Evolutionary conservation across 129 eudicot species (phyloP), one percentile per base, ranked within the genome.

Genomic region (Smallanthus sonchifolius): DNA sequence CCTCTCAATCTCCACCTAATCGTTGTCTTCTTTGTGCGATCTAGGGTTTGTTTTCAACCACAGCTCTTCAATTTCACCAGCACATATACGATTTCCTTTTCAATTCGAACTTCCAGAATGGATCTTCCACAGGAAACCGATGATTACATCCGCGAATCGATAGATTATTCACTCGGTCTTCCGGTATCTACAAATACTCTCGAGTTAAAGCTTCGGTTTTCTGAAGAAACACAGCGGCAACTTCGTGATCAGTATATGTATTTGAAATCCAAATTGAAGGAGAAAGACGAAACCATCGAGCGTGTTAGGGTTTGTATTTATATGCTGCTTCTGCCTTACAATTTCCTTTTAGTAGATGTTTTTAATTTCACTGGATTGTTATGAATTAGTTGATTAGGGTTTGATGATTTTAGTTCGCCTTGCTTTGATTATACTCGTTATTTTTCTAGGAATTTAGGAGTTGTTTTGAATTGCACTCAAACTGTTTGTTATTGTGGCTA

Each of bases 111-210:
- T 7, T 32, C 39, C 42, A 55, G 35, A 14, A 94, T 93, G 98
- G 95, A 87, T 69, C 42, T 87, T 52, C 80, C 90, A 8, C 83
- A 83, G 85, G 96, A 90, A 82, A 77, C 85, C 1, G 96, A 94
- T 6, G 92, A 83, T 60, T 94, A 77, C 83, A 79, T 94, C n/a
- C 86, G 88, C 9, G 86, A 88, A 79, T 81, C 97, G 56, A 84
- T 94, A 2, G 96, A 90, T 14, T 69, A 80, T 52, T 54, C 84
- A 0, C 67, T 90, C 14, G 97, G 97, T 10, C 92, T 94, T 65
- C 86, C 88, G 0, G 85, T 94, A 0, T 83, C 98, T 1, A 56
- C 70, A 0, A 69, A 65, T 6, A 78, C 96, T 40, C 87, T 94
- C 5, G 87, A 84, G 70, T 70, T 69, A 47, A 94, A 94, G 82